These are phyloP conservation scores for Trichoderma asperellum DNA, from an alignment of 2,329 filamentous ascomycete species.

Conservation along the genomic window DNA sequence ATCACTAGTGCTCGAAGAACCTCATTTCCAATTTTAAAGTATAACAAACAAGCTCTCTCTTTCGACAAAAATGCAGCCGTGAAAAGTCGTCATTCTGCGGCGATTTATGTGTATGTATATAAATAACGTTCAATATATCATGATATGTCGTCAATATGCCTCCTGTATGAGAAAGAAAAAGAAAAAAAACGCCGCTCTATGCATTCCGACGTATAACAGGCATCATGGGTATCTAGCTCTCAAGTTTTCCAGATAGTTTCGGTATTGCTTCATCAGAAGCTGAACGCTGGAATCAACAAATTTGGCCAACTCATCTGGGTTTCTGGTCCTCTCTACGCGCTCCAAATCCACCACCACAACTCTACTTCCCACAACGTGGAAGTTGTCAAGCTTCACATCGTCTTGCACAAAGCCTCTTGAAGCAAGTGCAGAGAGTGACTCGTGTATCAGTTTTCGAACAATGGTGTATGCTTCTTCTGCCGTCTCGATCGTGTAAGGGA, in stretches of 20 bases:
- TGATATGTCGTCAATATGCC: constrained; percentile 22
- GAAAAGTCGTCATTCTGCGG: constrained; percentile 14
- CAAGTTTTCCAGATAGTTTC: constrained; percentile 24
- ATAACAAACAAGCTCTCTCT: not conserved
- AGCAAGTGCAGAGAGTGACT: constrained; percentile 34
- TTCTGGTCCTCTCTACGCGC: constrained; percentile 22
- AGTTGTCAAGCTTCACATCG: constrained; percentile 35
- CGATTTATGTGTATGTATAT: constrained; percentile 4
- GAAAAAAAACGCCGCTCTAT: constrained; percentile 22
- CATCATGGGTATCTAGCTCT: constrained; percentile 25
- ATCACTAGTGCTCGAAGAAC: not conserved
- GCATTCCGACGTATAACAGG: constrained; percentile 7
- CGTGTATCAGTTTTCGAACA: constrained; percentile 36
- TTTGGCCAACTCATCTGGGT: constrained; percentile 20
- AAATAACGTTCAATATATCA: not conserved
- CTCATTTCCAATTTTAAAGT: not conserved
- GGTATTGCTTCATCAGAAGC: constrained; percentile 24
- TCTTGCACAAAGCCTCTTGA: constrained; percentile 32
- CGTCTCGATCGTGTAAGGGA: constrained; percentile 33
- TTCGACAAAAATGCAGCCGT: constrained; percentile 1
- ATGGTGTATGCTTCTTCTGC: constrained; percentile 29
- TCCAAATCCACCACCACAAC: constrained; percentile 34
- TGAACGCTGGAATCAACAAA: constrained; percentile 20
- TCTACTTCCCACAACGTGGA: constrained; percentile 31
- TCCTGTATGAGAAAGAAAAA: not conserved